phyloP scores from a whole-genome alignment of 192 early-diverging fungal species.

The Entomortierella chlamydospora region DNA sequence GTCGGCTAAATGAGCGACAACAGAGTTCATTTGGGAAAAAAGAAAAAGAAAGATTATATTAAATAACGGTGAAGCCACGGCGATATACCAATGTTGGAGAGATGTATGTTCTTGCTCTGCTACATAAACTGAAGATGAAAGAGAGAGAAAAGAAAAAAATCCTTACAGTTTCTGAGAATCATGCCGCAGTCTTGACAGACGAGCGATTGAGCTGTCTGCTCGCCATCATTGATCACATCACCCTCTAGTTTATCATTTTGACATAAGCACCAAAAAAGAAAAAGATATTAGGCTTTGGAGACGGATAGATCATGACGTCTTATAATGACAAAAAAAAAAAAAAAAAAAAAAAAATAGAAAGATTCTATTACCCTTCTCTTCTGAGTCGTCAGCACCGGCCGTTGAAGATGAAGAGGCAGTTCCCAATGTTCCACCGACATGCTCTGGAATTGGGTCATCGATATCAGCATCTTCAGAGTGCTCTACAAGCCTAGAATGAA shows the following conservation, averaged over 20 bases:
- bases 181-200: constrained; percentile 86
- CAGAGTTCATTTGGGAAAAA: background rate
- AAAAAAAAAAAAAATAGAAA: background rate
- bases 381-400: constrained; percentile 43
- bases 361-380: constrained; percentile 26
- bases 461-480: constrained; percentile 81
- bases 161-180: constrained; percentile 78
- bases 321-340: background rate
- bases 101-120: too few relatives aligned
- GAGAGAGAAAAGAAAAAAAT: background rate
- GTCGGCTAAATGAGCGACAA: constrained; percentile 59
- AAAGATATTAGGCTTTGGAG: background rate
- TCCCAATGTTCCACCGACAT: constrained; percentile 49
- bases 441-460: constrained; percentile 60
- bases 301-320: too few relatives aligned
- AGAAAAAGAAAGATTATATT: background rate
- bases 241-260: constrained; percentile 45
- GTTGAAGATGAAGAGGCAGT: constrained; percentile 17
- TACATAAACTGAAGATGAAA: too few relatives aligned
- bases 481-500: constrained; percentile 67
- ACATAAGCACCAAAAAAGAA: background rate
- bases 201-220: constrained; percentile 83
- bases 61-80: too few relatives aligned
- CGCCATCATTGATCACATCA: constrained; percentile 74
- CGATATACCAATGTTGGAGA: too few relatives aligned